These are phyloP conservation scores for Sugiyamaella marilandica DNA, from an alignment of 805 yeast species.

Conservation along the genomic window DNA sequence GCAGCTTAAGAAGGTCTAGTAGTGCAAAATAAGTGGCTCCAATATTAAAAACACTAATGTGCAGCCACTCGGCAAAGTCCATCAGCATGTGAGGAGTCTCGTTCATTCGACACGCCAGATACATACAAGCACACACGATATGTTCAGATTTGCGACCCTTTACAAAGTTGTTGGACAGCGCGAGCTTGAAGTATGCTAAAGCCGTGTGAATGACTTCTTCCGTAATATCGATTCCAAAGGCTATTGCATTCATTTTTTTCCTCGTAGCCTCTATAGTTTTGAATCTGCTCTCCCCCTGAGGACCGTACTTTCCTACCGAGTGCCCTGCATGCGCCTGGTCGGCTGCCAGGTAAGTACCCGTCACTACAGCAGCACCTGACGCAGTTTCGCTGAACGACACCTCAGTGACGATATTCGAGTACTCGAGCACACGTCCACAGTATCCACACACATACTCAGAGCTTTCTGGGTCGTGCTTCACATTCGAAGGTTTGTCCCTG, in stretches of 20 bases:
- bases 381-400: conserved; percentile 90
- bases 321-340: conserved; percentile 69
- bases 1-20: conserved; percentile 79
- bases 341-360: conserved; percentile 87
- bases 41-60: conserved; percentile 85
- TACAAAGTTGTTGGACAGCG: conserved; percentile 82
- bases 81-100: conserved; percentile 92
- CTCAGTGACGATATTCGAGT: conserved; percentile 91
- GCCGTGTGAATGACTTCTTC: conserved; percentile 85
- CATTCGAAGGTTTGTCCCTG: conserved; percentile 3
- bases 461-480: conserved; percentile 19
- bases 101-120: conserved; percentile 89
- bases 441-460: conserved; percentile 66
- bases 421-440: conserved; percentile 88
- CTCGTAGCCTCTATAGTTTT: conserved; percentile 85
- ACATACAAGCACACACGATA: conserved; percentile 91
- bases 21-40: conserved; percentile 94
- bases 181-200: conserved; percentile 81
- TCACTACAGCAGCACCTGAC: conserved; percentile 92
- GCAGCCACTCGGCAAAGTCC: conserved; percentile 86
- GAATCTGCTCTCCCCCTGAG: conserved; percentile 66
- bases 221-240: conserved; percentile 71
- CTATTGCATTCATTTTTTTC: conserved; percentile 71
- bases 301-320: conserved; percentile 53
- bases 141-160: conserved; percentile 97